A percentile compares a stretch with the other conserved stretches of the same genome.
phyloP scores from a whole-genome alignment of 192 early-diverging fungal species.

The Podila verticillata region DNA sequence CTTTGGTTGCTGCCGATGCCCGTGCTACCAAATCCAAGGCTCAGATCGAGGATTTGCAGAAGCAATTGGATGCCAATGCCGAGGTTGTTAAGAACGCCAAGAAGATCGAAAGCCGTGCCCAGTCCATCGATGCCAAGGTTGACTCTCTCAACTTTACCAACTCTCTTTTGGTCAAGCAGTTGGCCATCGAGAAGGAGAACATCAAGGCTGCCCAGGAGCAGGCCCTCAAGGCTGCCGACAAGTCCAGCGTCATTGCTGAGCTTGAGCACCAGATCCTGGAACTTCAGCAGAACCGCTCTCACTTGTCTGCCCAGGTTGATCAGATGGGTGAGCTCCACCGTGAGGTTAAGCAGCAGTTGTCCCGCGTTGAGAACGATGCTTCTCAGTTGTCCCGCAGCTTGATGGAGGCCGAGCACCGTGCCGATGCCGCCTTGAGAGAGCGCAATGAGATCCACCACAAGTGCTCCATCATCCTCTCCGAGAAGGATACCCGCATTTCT shows the following conservation, averaged over 20 bases:
- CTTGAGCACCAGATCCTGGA: constrained; percentile 44
- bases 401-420: constrained; percentile 37
- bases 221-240: constrained; percentile 26
- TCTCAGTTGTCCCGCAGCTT: constrained; percentile 25
- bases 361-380: constrained; percentile 26
- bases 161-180: constrained; percentile 55
- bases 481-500: constrained; percentile 24
- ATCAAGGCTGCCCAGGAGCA: constrained; percentile 31
- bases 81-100: constrained; percentile 36
- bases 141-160: constrained; percentile 58
- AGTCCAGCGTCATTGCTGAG: constrained; percentile 9
- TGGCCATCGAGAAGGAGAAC: constrained; percentile 52
- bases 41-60: constrained; percentile 30
- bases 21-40: constrained; percentile 18
- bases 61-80: constrained; percentile 34
- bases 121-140: constrained; percentile 41
- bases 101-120: constrained; percentile 48
- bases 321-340: constrained; percentile 22
- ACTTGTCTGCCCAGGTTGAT: constrained; percentile 30
- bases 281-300: constrained; percentile 37
- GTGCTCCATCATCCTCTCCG: constrained; percentile 25
- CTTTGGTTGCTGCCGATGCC: constrained; percentile 14
- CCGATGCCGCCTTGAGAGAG: constrained; percentile 40
- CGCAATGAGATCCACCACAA: constrained; percentile 46
- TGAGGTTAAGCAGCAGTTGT: constrained; percentile 34